A percentile compares a stretch with the other conserved stretches of the same genome.
Conservation (phyloP, 129 eudicot species). For the Arctium minus region DNA sequence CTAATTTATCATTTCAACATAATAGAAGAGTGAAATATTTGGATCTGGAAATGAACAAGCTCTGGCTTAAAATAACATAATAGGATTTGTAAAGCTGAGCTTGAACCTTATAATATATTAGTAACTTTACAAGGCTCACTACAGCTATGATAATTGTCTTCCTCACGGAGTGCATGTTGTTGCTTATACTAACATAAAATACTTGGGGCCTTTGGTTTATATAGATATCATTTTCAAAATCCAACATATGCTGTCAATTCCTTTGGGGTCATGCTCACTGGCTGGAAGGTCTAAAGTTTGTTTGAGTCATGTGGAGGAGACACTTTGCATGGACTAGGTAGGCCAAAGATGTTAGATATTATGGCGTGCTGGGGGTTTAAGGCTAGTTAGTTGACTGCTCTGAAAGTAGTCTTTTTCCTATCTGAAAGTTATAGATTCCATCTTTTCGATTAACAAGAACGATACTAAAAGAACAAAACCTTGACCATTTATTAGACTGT, state of each 20-base stretch:
- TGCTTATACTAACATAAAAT: conserved; percentile 11
- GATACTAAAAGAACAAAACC: neutral
- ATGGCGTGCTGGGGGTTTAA: neutral
- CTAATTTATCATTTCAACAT: neutral
- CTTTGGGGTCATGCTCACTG: neutral
- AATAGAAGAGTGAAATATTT: neutral
- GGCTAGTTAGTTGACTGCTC: neutral
- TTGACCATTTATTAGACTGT: neutral
- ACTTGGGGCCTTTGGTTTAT: neutral
- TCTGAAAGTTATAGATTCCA: neutral
- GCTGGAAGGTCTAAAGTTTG: neutral
- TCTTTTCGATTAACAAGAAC: neutral
- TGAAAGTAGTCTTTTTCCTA: neutral
- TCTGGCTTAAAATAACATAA: neutral
- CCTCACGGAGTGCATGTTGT: conserved; percentile 3
- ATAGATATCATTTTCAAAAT: neutral
- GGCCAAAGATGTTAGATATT: neutral
- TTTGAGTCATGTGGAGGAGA: neutral
- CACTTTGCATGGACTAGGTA: neutral
- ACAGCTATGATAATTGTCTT: neutral
- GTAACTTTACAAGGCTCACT: neutral
- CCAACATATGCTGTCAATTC: neutral
- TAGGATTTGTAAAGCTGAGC: neutral
- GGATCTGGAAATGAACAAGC: conserved; percentile 2
- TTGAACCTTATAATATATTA: neutral